Conservation (phyloP, 1,284 basidiomycete genomes). For the Microbotryomycetes sp. region DNA sequence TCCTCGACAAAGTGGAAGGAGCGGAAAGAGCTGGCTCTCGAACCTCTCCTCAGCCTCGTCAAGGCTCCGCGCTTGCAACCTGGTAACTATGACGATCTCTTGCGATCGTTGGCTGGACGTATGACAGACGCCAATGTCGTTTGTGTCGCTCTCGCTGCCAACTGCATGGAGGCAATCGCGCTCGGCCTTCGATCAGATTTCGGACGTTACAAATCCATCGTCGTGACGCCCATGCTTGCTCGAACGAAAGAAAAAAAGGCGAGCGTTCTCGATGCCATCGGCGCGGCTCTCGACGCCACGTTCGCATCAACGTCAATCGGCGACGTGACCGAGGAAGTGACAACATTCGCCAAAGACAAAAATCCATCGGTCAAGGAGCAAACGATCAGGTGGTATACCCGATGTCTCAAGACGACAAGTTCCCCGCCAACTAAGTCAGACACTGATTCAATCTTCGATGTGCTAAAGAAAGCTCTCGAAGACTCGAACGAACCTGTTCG, state of each 20-base stretch:
- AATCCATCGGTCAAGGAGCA: constrained; percentile 97
- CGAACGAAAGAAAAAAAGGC: constrained; percentile 91
- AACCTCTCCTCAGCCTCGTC: constrained; percentile 69
- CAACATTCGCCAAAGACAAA: constrained; percentile 73
- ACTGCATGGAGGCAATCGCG: constrained; percentile 77
- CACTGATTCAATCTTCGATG: constrained; percentile 75
- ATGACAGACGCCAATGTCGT: constrained; percentile 92
- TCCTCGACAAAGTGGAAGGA: constrained; percentile 98
- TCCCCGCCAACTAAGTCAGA: constrained; percentile 49
- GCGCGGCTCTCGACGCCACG: constrained; percentile 78
- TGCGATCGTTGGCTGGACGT: constrained; percentile 67
- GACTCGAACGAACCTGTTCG: constrained; percentile 88
- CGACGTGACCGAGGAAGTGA: constrained; percentile 78
- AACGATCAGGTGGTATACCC: constrained; percentile 76
- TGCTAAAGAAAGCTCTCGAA: constrained; percentile 67
- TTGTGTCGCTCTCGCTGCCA: constrained; percentile 84
- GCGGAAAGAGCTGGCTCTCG: constrained; percentile 75
- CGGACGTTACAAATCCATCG: constrained; percentile 62
- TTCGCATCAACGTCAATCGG: constrained; percentile 70
- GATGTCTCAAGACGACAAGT: constrained; percentile 64
- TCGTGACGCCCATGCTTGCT: constrained; percentile 76
- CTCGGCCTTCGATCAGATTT: constrained; percentile 66
- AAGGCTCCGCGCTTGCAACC: constrained; percentile 68
- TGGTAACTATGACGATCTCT: constrained; percentile 62
- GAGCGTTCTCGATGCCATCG: constrained; percentile 81